Base-by-base conservation (phyloP, 2,329 filamentous ascomycete species). In the Simplicillium sp. region DNA sequence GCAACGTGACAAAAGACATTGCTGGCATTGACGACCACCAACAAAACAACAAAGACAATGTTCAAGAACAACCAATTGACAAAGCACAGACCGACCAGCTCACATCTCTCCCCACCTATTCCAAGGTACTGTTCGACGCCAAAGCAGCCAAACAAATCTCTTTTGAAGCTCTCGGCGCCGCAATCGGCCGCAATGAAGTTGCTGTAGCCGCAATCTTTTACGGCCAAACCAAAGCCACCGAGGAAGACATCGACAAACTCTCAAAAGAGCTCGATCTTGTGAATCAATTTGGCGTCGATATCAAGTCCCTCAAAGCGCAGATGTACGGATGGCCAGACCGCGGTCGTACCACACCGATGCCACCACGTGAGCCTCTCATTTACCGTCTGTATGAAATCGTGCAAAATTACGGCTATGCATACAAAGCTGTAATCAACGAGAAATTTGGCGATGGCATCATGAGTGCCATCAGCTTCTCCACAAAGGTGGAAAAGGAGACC, bases 381-480 rank as follows among this genome's bases (percentile, higher is more conserved):
- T 97, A 97, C 62, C 73, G 90, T 3, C 61, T 96, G 44, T 96
- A 87, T 60, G 90, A 97, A 71, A 84, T 96, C 57, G 82, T 97
- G 46, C 89, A 96, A 67, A 97, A 95, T 61, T 96, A 96, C 56
- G 90, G 90, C 1, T 94, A 95, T 60, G 86, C 89, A 1, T 96
- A 94, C 66, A 96, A 96, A 73, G 89, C 88, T 1, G 77, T 97
- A 4, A 60, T 96, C 61, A 96, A 97, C 52, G 90, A 97, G 74
- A 96, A 96, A 71, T 88, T 87, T 57, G 84, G 84, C 0, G 84
- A 89, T 57, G 90, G 90, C 1, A 97, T 97, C 56, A 96, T 97
- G 90, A 94, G 87, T 57, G 90, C 89, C 1, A 95, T 96, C 56
- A 80, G 80, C 13, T 96, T 95, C 61, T 84, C 80, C 39, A 94